These are phyloP conservation scores for Rhamnella rubrinervis DNA, from an alignment of 331 rosid species.

Conservation along the genomic window DNA sequence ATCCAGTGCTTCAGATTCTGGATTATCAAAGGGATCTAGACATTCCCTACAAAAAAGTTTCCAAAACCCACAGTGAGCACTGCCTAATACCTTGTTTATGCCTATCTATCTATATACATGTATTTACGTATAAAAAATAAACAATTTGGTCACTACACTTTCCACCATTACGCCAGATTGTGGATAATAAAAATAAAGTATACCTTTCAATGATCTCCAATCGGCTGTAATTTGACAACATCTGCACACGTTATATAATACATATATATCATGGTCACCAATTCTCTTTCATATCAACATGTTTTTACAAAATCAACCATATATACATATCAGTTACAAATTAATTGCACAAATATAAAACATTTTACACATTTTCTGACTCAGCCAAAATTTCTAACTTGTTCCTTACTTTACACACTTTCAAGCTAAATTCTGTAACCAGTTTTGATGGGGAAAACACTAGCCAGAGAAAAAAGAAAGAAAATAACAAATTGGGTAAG, in stretches of 20 bases:
- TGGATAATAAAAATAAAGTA: neutral
- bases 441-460: neutral
- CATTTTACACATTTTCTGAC: no score
- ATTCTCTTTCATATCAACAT: neutral
- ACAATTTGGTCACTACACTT: neutral
- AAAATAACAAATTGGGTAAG: no score
- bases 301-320: neutral
- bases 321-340: neutral
- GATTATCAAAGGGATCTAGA: conserved; percentile 81
- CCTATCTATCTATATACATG: neutral
- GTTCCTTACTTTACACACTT: no score
- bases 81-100: neutral
- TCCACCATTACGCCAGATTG: neutral
- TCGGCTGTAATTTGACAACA: conserved; percentile 63
- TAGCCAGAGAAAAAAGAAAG: neutral
- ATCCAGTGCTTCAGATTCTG: conserved; percentile 91
- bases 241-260: conserved; percentile 42
- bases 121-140: neutral
- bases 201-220: conserved; percentile 71
- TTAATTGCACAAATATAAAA: no score
- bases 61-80: conserved; percentile 18
- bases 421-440: no score
- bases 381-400: no score
- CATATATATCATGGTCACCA: neutral
- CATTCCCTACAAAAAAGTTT: conserved; percentile 61